These are phyloP conservation scores for Euptelea pleiosperma DNA, from an alignment of 164 flowering plant species.

Conservation along the genomic window DNA sequence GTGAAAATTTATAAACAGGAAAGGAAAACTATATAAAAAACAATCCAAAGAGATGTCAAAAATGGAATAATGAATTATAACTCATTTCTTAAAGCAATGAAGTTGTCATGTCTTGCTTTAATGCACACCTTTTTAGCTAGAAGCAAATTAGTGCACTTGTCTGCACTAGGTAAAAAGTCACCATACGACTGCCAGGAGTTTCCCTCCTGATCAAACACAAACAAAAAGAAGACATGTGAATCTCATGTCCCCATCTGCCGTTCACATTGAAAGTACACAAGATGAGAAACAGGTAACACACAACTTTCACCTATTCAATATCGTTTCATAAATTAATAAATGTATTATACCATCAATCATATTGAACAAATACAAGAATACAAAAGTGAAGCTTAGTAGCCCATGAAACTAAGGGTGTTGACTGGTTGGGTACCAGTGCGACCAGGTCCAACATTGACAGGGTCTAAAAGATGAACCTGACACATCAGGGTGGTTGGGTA, in stretches of 20 bases:
- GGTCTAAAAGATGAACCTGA: background rate
- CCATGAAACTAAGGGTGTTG: background rate
- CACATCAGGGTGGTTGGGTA: no score
- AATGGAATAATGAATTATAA: background rate
- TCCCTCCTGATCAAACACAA: constrained; percentile 70
- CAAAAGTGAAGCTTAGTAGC: background rate
- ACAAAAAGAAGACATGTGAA: constrained; percentile 91
- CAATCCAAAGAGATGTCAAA: background rate
- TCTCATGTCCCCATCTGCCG: constrained; percentile 98
- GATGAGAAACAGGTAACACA: constrained; percentile 13
- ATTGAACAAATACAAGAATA: background rate
- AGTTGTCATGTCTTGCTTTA: background rate
- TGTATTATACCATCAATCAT: background rate
- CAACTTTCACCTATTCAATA: no score
- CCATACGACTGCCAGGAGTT: constrained; percentile 97
- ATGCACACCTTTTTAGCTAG: constrained; percentile 75
- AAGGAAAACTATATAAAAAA: background rate
- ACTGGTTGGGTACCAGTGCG: background rate
- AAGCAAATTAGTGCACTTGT: constrained; percentile 84
- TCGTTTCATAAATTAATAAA: constrained; percentile 2
- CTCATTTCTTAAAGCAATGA: background rate
- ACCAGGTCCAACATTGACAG: background rate
- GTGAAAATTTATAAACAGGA: background rate
- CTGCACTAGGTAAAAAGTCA: constrained; percentile 81
- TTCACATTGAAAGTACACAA: constrained; percentile 28